Evolutionary conservation across 192 early-diverging fungal genomes (phyloP), one percentile per base, ranked within the genome.

Genomic region (Lobosporangium transversale): DNA sequence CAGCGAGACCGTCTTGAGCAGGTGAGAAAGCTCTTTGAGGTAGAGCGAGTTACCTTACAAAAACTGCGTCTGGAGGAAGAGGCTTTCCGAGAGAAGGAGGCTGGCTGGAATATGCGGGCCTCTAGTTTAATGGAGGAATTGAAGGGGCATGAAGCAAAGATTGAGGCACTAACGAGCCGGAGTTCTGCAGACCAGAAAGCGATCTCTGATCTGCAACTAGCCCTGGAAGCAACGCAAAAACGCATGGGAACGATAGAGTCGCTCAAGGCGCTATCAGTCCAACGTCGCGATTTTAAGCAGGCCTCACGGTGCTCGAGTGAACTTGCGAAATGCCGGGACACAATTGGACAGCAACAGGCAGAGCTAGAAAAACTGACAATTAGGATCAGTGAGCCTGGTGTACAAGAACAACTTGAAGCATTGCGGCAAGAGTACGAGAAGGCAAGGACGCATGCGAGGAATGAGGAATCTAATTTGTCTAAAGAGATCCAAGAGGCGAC

Each of bases 271-370:
- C 26, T 67, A 7, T 58, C 73, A 10, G 65, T 76, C 6, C 73
- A 62, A 51, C 58, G 73, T 11, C 58, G 73, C 11, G 73, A 76
- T 54, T 76, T 76, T n/a, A 66, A 62, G 36, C 64, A 76, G 27
- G 73, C 73, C 8, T 59, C 73, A 9, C 58, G 61, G 2, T 62
- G 47, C 27, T 76, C 73, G 18, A 36, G 27, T 3, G 73, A 76
- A 29, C 20, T 76, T 0, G 17, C 53, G 2, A 45, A 31, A 20
- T 44, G 40, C 8, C 50, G 36, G 21, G 73, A 44, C 18, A 50
- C 23, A 4, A 30, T 66, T 1, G n/a, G 2, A 17, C 31, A 52
- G 4, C 35, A 50, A 21, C 40, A 52, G 21, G 0, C 24, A 11
- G 63, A 76, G n/a, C 37, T 66, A 3, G 64, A 56, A 8, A 30